phyloP scores from a whole-genome alignment of 345 rosid genomes.

The Hibiscus mutabilis region DNA sequence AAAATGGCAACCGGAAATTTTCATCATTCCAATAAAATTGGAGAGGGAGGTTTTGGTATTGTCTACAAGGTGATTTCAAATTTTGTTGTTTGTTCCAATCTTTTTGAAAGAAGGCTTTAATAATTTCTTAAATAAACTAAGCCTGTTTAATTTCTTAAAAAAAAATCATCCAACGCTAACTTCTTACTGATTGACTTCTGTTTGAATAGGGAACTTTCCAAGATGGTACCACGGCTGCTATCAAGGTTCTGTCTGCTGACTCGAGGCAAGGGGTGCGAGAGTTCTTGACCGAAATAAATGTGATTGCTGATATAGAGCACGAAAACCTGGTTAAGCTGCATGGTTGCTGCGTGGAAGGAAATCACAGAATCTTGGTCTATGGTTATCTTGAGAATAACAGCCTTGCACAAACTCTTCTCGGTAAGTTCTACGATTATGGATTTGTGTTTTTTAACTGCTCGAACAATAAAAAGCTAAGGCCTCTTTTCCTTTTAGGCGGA shows the following conservation, averaged over 20 bases:
- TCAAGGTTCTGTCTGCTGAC: constrained; percentile 53
- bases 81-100: background rate
- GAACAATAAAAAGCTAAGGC: background rate
- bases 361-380: constrained; percentile 59
- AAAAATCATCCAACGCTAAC: background rate
- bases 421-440: constrained; percentile 18
- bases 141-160: background rate
- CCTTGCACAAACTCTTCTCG: constrained; percentile 60
- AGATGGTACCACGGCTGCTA: constrained; percentile 46
- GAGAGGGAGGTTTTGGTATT: constrained; percentile 68
- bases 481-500: constrained; percentile 28
- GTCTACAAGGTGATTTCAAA: constrained; percentile 59
- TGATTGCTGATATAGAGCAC: constrained; percentile 45
- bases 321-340: constrained; percentile 51
- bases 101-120: background rate
- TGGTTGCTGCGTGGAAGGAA: constrained; percentile 60
- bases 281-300: constrained; percentile 58
- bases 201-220: constrained; percentile 41
- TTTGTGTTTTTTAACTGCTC: background rate
- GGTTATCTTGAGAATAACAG: constrained; percentile 68
- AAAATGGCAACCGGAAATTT: constrained; percentile 44
- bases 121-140: background rate
- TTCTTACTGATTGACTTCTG: background rate
- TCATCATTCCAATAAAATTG: constrained; percentile 45
- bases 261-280: constrained; percentile 61